These are phyloP conservation scores for Ophiosphaerella narmari DNA, from an alignment of 2,329 filamentous ascomycete genomes.

Conservation along the genomic window DNA sequence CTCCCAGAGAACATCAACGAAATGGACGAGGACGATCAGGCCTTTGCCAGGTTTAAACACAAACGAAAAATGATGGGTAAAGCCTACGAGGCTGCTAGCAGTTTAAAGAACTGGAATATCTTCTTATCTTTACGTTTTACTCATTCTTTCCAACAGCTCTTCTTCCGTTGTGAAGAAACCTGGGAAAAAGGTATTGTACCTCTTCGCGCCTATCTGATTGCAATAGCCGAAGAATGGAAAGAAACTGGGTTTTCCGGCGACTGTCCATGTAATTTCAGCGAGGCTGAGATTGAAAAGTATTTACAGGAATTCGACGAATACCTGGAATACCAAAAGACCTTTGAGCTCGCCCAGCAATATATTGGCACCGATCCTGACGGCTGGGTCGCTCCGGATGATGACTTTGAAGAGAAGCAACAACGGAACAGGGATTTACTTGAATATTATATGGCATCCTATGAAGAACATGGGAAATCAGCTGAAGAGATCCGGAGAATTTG, in stretches of 20 bases:
- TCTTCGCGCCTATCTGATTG: constrained; percentile 42
- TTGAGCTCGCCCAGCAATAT: constrained; percentile 30
- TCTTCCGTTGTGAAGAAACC: constrained; percentile 29
- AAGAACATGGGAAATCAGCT: constrained; percentile 9
- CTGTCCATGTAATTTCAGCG: constrained; percentile 34
- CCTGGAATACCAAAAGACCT: constrained; percentile 28
- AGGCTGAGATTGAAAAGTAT: constrained; percentile 32
- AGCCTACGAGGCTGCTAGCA: constrained; percentile 35
- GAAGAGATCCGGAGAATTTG: constrained; percentile 22
- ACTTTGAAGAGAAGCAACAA: constrained; percentile 22
- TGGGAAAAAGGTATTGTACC: constrained; percentile 39
- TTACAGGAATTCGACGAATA: constrained; percentile 38
- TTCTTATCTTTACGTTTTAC: constrained; percentile 30
- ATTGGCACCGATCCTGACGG: constrained; percentile 44
- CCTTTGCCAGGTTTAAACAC: constrained; percentile 2
- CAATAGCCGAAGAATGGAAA: constrained; percentile 34
- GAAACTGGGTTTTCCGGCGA: constrained; percentile 23
- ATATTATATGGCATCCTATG: constrained; percentile 14
- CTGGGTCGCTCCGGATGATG: constrained; percentile 40
- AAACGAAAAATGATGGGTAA: constrained; percentile 26
- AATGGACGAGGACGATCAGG: constrained; percentile 10
- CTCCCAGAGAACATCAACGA: constrained; percentile 13
- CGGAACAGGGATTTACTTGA: constrained; percentile 32
- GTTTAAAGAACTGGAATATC: constrained; percentile 19
- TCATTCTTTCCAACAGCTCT: constrained; percentile 37